Conservation (phyloP, 148 eudicot species). For the Camellia granthamiana region DNA sequence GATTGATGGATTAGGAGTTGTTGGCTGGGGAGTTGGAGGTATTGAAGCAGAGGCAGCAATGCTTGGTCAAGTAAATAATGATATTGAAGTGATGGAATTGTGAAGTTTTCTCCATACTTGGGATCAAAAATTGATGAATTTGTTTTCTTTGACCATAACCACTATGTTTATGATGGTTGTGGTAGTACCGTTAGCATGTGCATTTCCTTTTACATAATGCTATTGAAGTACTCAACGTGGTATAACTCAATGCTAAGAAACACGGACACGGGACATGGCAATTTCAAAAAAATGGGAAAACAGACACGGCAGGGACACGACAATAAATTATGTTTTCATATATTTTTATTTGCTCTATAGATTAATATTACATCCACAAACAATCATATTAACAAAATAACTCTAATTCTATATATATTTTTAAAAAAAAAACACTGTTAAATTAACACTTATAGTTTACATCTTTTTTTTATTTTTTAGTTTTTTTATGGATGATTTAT, state of each 20-base stretch:
- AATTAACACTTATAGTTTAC: no score
- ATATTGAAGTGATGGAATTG: neutral
- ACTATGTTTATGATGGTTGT: neutral
- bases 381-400: no score
- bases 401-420: no score
- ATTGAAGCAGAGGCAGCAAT: conserved; percentile 98
- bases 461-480: no score
- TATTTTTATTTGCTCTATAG: no score
- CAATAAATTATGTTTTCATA: no score
- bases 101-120: neutral
- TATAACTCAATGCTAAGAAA: neutral
- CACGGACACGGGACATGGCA: no score
- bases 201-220: conserved; percentile 1
- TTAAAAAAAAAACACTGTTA: no score
- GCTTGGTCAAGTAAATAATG: conserved; percentile 84
- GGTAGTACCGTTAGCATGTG: neutral
- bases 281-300: no score
- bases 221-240: neutral
- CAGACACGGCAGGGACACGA: no score
- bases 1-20: conserved; percentile 98
- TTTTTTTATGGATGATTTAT: no score
- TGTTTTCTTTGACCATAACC: neutral
- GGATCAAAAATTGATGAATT: neutral
- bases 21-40: conserved; percentile 99
- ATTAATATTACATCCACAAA: no score